Percentiles rank a stretch among this genome's conserved stretches.
Conservation (phyloP, 345 rosid species). For the Trapa incisa region DNA sequence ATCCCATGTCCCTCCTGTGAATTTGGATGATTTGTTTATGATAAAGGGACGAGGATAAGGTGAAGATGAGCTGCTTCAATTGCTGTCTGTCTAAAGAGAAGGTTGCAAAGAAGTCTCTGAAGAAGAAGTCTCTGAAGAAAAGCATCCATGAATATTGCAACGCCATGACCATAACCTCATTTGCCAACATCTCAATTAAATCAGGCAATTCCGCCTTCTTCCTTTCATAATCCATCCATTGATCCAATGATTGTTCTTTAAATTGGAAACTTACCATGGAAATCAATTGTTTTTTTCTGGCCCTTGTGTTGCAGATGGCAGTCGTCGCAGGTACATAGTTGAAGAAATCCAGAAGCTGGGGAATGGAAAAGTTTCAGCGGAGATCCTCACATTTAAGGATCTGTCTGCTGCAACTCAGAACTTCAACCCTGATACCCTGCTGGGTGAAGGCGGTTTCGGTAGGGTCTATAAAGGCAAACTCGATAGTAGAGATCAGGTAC, state of each 20-base stretch:
- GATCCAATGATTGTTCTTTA: too few relatives aligned
- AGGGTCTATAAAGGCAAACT: conserved; percentile 70
- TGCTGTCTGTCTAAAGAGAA: conserved; percentile 46
- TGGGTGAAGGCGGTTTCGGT: conserved; percentile 97
- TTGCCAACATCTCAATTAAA: conserved; percentile 72
- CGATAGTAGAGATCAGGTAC: conserved; percentile 37
- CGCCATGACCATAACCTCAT: conserved; percentile 35
- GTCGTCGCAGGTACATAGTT: conserved; percentile 55
- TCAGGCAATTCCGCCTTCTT: conserved; percentile 26
- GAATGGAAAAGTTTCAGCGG: conserved; percentile 53
- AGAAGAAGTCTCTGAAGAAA: conserved; percentile 45
- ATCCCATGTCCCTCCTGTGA: conserved; percentile 8
- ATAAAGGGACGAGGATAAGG: conserved; percentile 6
- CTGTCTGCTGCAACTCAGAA: conserved; percentile 51
- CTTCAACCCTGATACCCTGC: conserved; percentile 48
- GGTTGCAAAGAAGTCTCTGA: conserved; percentile 34
- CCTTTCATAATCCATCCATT: neutral
- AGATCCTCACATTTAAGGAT: conserved; percentile 50
- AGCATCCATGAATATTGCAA: conserved; percentile 46
- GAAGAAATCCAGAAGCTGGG: conserved; percentile 53
- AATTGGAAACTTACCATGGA: neutral
- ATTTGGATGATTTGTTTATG: conserved; percentile 20
- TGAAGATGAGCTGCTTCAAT: conserved; percentile 43
- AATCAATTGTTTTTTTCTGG: neutral
- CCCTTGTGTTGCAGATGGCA: conserved; percentile 34